Conservation (phyloP, 768 basidiomycete species). For the Trametes cubensis region DNA sequence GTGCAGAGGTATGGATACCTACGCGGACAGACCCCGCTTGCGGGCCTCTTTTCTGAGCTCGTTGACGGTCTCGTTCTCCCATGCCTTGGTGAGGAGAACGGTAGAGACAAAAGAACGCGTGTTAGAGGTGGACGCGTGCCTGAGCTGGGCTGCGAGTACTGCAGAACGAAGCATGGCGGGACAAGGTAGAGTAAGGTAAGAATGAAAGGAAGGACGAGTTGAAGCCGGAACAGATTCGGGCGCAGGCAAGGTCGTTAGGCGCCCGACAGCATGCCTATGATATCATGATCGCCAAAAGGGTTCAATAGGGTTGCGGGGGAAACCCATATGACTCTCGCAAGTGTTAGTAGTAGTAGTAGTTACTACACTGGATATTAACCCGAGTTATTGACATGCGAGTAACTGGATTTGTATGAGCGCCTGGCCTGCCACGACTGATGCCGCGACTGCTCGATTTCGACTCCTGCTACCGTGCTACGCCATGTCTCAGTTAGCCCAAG, state of each 20-base stretch:
- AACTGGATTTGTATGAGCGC: too few relatives aligned
- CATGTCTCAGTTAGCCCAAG: too few relatives aligned
- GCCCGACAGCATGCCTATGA: slow-evolving; percentile 9
- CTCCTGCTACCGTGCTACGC: too few relatives aligned
- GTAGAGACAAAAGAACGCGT: slow-evolving; percentile 52
- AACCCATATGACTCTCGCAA: too few relatives aligned
- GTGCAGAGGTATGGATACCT: slow-evolving; percentile 24
- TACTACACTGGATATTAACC: too few relatives aligned
- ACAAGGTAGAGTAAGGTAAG: background rate
- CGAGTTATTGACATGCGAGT: too few relatives aligned
- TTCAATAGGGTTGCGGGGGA: too few relatives aligned
- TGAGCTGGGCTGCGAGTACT: slow-evolving; percentile 25
- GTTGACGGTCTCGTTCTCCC: slow-evolving; percentile 53
- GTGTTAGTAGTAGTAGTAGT: too few relatives aligned
- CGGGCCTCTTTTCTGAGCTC: slow-evolving; percentile 58
- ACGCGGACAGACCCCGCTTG: slow-evolving; percentile 59
- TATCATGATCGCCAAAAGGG: slow-evolving; percentile 4
- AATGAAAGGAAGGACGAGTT: background rate
- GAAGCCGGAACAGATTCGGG: slow-evolving; percentile 11
- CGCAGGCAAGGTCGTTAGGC: slow-evolving; percentile 1
- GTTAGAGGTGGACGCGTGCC: slow-evolving; percentile 26
- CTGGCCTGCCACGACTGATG: too few relatives aligned
- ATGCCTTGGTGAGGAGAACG: slow-evolving; percentile 57
- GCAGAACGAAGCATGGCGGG: slow-evolving; percentile 36
- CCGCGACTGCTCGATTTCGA: too few relatives aligned